phyloP scores from a whole-genome alignment of 2,329 filamentous ascomycete species.

The Endoconidiophora polonica region DNA sequence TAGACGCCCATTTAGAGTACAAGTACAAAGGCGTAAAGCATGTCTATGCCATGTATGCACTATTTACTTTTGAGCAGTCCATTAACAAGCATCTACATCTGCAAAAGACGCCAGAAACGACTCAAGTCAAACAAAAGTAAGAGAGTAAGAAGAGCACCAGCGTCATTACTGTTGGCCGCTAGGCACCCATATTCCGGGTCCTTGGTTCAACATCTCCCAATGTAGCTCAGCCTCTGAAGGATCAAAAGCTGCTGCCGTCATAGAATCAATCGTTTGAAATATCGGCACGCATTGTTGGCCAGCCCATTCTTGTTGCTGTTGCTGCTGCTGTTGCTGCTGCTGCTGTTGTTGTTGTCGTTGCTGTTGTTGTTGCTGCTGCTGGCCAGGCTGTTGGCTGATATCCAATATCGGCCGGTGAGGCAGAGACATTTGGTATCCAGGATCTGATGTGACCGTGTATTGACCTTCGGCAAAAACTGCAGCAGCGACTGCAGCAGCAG shows the following conservation, averaged over 20 bases:
- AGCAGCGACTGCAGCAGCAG: not conserved
- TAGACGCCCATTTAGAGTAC: no score
- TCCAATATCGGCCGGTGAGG: slow-evolving; percentile 3
- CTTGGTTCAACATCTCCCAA: slow-evolving; percentile 1
- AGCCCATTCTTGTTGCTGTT: not conserved
- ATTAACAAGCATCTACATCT: not conserved
- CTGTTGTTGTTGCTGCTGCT: not conserved
- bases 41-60: no score
- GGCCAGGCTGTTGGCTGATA: not conserved
- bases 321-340: not conserved
- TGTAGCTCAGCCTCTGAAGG: not conserved
- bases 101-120: not conserved
- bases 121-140: no score
- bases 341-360: slow-evolving; percentile 1
- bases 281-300: not conserved
- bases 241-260: not conserved
- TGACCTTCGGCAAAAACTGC: slow-evolving; percentile 1
- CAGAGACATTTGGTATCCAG: slow-evolving; percentile 4
- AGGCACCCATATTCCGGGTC: not conserved
- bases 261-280: slow-evolving; percentile 1
- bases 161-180: not conserved
- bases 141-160: not conserved
- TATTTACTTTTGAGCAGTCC: not conserved
- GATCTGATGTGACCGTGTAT: not conserved
- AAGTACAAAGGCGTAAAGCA: no score